Conservation (phyloP, 345 rosid species). For the Euphorbia peplus region DNA sequence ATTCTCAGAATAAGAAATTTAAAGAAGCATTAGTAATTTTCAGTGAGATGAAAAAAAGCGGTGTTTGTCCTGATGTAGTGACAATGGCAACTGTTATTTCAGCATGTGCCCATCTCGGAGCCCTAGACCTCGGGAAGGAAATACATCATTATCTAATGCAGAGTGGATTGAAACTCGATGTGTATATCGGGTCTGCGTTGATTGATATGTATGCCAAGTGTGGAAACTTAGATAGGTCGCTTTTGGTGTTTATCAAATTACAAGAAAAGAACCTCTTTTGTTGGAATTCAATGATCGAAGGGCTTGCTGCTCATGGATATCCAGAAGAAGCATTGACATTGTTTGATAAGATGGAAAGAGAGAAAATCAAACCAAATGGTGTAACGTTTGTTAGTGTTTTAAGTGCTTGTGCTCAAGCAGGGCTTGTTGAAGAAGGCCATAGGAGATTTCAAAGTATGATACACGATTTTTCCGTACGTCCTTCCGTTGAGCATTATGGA, state of each 20-base stretch:
- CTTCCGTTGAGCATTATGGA: constrained; percentile 61
- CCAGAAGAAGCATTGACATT: constrained; percentile 55
- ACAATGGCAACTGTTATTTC: constrained; percentile 71
- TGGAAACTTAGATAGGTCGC: constrained; percentile 59
- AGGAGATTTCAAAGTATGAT: constrained; percentile 51
- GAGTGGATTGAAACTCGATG: constrained; percentile 58
- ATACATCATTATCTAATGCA: constrained; percentile 56
- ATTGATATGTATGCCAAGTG: constrained; percentile 90
- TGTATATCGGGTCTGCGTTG: constrained; percentile 72
- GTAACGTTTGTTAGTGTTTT: constrained; percentile 71
- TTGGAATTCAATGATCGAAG: constrained; percentile 82
- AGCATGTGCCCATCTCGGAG: constrained; percentile 82
- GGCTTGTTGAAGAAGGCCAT: constrained; percentile 71
- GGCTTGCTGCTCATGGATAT: constrained; percentile 69
- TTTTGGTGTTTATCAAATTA: constrained; percentile 65
- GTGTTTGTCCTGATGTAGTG: constrained; percentile 59
- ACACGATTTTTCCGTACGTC: constrained; percentile 39
- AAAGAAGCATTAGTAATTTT: constrained; percentile 56
- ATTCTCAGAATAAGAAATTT: constrained; percentile 53
- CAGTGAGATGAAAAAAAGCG: constrained; percentile 46
- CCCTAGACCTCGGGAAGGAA: constrained; percentile 55
- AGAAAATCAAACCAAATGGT: constrained; percentile 51
- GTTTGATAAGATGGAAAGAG: constrained; percentile 58
- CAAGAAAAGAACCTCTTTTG: constrained; percentile 65
- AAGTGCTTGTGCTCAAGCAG: constrained; percentile 78